Evolutionary conservation across 2,329 filamentous ascomycete genomes (phyloP).

Genomic region (Periconia sp.): DNA sequence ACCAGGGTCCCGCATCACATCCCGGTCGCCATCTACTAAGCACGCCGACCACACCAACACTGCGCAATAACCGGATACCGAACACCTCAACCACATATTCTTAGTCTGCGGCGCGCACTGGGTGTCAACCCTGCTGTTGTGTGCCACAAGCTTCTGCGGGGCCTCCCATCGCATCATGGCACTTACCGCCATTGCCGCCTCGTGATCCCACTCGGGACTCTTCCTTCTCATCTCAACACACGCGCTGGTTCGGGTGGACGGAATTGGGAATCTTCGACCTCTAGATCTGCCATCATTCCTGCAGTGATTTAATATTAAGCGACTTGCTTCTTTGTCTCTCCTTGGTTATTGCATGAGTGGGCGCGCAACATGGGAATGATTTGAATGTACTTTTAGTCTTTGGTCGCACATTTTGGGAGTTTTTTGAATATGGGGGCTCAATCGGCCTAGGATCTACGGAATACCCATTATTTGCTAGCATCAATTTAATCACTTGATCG

Average conservation of each 20-base stretch:
- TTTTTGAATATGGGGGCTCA: conserved; percentile 6
- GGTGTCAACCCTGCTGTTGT: conserved; percentile 10
- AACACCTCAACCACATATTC: not conserved
- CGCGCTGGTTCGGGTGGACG: conserved; percentile 41
- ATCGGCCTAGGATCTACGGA: conserved; percentile 15
- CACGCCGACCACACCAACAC: conserved; percentile 12
- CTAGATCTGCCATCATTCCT: conserved; percentile 29
- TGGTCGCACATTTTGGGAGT: conserved; percentile 15
- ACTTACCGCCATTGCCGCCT: conserved; percentile 18
- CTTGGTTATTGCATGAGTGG: conserved; percentile 32
- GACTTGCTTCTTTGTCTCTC: conserved; percentile 14
- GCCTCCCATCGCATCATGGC: conserved; percentile 13
- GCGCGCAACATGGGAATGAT: conserved; percentile 26
- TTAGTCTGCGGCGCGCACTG: not conserved
- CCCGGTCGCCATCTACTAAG: conserved; percentile 21
- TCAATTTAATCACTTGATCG: conserved; percentile 15
- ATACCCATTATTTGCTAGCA: conserved; percentile 18
- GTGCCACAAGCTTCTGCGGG: conserved; percentile 13
- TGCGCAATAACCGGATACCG: conserved; percentile 4
- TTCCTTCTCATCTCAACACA: conserved; percentile 28
- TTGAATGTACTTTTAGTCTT: conserved; percentile 19
- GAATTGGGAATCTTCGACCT: conserved; percentile 25
- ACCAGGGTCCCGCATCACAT: conserved; percentile 24
- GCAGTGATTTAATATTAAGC: conserved; percentile 41
- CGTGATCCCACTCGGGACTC: conserved; percentile 27